Evolutionary conservation across 495 filamentous ascomycete genomes (phyloP), one percentile per base, ranked within the genome.

Genomic region (Tuber melanosporum): DNA sequence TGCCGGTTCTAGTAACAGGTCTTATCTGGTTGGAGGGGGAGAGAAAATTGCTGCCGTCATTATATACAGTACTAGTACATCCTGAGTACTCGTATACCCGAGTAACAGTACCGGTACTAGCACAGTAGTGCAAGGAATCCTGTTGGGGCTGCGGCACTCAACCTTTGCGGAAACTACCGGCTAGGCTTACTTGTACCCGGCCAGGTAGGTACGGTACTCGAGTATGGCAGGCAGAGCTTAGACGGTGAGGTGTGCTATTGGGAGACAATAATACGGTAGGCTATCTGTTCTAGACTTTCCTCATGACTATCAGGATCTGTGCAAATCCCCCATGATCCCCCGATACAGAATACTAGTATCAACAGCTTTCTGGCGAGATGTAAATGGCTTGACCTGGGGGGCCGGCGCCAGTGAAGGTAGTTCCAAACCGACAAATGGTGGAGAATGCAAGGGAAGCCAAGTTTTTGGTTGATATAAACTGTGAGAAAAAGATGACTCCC

Each of bases 401-500:
- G 57, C 57, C 10, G 26, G n/a, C 15, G 14, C 26, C 12, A 32
- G 57, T 66, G 10, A 10, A 8, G 57, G 26, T 32, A 36, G 7
- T 66, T 19, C 57, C 26, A 19, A 19, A 19, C 26, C 26, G 36
- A 36, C 14, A 19, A 66, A 36, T 66, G 57, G 7, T 36, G 26
- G 26, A 36, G 57, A 15, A 17, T 14, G 32, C 57, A 66, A 6
- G 3, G 15, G 26, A 66, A 36, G 5, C 32, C 14, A 36, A 7
- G 26, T 66, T 66, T 66, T 66, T 66, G 1, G 26, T 17, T 17
- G 32, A 66, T 66, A 66, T 66, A 66, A 32, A 36, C 57, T 19
- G 57, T 32, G 57, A 46, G 49, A 72, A 71, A 75, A 77, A 57
- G 43, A 77, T 22, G 52, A 76, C 62, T 71, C 72, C 71, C 71